Conservation (phyloP, 352 stramenopile genomes). For the Globisporangium camurandrum region DNA sequence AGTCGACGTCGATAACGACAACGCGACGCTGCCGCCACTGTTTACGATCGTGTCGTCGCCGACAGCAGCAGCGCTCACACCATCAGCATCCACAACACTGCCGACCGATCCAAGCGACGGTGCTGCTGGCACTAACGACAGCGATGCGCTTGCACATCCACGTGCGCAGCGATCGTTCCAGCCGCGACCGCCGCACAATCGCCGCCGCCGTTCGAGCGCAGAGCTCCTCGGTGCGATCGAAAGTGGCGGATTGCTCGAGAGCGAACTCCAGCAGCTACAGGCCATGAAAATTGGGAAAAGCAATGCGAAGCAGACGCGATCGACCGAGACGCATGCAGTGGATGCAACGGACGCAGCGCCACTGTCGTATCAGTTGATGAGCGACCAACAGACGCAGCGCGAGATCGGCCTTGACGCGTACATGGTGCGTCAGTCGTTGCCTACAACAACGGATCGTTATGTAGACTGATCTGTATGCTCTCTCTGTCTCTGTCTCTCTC, state of each 20-base stretch:
- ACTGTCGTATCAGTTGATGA: constrained; percentile 25
- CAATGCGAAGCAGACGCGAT: neutral
- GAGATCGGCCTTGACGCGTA: constrained; percentile 65
- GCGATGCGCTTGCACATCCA: no score
- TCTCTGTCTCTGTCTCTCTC: neutral
- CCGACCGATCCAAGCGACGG: no score
- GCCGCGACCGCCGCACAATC: constrained; percentile 10
- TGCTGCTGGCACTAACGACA: no score
- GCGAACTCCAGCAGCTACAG: constrained; percentile 20
- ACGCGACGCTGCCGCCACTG: constrained; percentile 11
- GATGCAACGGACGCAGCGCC: no score
- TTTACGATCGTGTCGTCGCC: constrained; percentile 27
- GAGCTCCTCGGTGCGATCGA: constrained; percentile 65
- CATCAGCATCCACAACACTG: no score
- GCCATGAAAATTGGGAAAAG: constrained; percentile 9
- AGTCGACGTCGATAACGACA: neutral
- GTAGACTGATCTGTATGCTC: neutral
- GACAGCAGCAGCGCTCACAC: no score
- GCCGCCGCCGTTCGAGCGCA: constrained; percentile 46
- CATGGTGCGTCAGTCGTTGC: constrained; percentile 41
- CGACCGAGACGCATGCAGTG: neutral
- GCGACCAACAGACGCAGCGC: constrained; percentile 36
- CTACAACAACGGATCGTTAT: no score
- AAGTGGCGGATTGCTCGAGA: constrained; percentile 36
- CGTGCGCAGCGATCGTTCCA: constrained; percentile 7